Evolutionary conservation across 345 rosid species (phyloP).

Genomic region (Cardamine occulta): DNA sequence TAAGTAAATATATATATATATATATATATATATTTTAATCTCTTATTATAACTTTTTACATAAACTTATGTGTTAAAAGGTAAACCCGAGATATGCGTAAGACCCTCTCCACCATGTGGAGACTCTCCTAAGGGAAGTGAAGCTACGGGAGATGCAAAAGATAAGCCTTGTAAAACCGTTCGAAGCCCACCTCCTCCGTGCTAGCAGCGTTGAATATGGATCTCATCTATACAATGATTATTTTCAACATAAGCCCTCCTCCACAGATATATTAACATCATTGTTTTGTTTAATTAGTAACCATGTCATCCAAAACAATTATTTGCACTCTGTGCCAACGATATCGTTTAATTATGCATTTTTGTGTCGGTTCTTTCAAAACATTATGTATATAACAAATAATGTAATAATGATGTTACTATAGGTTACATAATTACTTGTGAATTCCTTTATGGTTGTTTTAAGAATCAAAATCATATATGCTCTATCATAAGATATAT

Average conservation of each 20-base stretch:
- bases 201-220: background rate
- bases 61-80: slow-evolving; percentile 9
- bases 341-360: background rate
- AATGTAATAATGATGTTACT: background rate
- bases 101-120: slow-evolving; percentile 30
- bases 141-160: background rate
- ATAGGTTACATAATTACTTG: background rate
- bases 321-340: background rate
- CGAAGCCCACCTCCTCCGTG: slow-evolving; percentile 28
- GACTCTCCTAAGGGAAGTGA: background rate
- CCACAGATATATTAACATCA: background rate
- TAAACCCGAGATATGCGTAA: background rate
- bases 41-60: background rate
- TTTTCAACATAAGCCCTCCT: background rate
- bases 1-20: no score
- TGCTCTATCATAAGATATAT: background rate
- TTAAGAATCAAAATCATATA: background rate
- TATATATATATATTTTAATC: no score
- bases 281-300: background rate
- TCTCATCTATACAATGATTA: background rate
- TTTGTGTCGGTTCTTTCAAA: background rate
- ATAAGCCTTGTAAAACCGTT: slow-evolving; percentile 20
- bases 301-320: background rate
- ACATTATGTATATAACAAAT: background rate
- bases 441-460: background rate